These are phyloP conservation scores for Phytophthora gonapodyides DNA, from an alignment of 352 stramenopile species.

Conservation along the genomic window DNA sequence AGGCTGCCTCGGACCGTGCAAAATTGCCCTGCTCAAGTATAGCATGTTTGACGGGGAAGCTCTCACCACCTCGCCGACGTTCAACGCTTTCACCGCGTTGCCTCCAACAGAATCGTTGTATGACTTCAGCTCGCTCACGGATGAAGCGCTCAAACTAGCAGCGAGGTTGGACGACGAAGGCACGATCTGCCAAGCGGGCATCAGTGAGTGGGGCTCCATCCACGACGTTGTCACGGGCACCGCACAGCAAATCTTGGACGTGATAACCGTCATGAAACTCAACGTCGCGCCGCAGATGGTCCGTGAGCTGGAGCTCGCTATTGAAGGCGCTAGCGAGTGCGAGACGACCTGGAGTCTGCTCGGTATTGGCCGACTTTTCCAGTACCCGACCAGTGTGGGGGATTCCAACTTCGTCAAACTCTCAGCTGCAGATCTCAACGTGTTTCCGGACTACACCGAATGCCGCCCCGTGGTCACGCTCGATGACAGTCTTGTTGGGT, in stretches of 20 bases:
- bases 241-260: constrained; percentile 8
- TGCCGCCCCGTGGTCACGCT: constrained; percentile 25
- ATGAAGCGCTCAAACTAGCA: constrained; percentile 24
- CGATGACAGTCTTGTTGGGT: constrained; percentile 16
- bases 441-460: constrained; percentile 37
- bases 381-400: constrained; percentile 9
- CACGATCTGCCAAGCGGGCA: constrained; percentile 27
- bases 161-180: constrained; percentile 18
- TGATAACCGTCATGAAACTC: too few species aligned
- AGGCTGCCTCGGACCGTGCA: constrained; percentile 20
- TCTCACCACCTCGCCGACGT: constrained; percentile 17
- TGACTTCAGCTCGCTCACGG: constrained; percentile 25
- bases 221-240: constrained; percentile 21
- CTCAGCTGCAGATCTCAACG: constrained; percentile 21
- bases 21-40: constrained; percentile 30
- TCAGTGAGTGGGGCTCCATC: constrained; percentile 27
- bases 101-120: constrained; percentile 16
- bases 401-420: constrained; percentile 19
- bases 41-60: constrained; percentile 12
- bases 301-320: background rate
- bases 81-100: constrained; percentile 19
- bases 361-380: constrained; percentile 14
- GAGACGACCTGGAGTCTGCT: constrained; percentile 6
- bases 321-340: background rate
- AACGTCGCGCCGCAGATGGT: too few species aligned